A percentile compares a stretch with the other conserved stretches of the same genome.
Evolutionary conservation across 345 rosid species (phyloP).

Genomic region (Corchorus capsularis): DNA sequence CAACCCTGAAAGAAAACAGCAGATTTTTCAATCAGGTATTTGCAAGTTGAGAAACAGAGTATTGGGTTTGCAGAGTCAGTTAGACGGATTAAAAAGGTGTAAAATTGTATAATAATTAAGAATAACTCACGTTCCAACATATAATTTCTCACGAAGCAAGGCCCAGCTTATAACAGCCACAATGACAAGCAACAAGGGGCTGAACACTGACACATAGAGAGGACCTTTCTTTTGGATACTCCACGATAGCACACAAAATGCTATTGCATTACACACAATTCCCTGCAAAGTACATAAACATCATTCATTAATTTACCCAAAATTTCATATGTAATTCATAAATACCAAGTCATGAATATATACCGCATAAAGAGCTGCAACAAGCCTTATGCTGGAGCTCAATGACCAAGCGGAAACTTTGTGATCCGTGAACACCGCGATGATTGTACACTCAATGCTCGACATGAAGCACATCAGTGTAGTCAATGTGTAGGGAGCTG

Average conservation of each 20-base stretch:
- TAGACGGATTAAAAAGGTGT: too few relatives aligned
- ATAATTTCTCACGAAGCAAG: slow-evolving; percentile 72
- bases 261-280: slow-evolving; percentile 67
- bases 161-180: slow-evolving; percentile 86
- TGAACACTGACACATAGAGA: slow-evolving; percentile 85
- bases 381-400: slow-evolving; percentile 47
- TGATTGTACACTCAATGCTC: slow-evolving; percentile 53
- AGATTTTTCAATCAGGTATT: too few relatives aligned
- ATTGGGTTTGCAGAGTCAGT: too few relatives aligned
- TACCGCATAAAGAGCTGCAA: slow-evolving; percentile 71
- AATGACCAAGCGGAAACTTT: slow-evolving; percentile 64
- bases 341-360: not conserved
- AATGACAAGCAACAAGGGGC: slow-evolving; percentile 69
- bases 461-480: slow-evolving; percentile 72
- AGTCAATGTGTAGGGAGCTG: slow-evolving; percentile 86
- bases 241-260: slow-evolving; percentile 74
- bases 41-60: too few relatives aligned
- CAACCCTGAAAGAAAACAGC: slow-evolving; percentile 35
- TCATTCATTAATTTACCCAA: too few relatives aligned
- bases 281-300: slow-evolving; percentile 46
- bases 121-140: slow-evolving; percentile 17
- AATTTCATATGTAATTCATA: too few relatives aligned
- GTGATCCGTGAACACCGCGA: slow-evolving; percentile 47
- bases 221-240: slow-evolving; percentile 75
- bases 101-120: too few relatives aligned